Evolutionary conservation across 306 rosid species (phyloP).

Genomic region (Cicer pinnatifidum): DNA sequence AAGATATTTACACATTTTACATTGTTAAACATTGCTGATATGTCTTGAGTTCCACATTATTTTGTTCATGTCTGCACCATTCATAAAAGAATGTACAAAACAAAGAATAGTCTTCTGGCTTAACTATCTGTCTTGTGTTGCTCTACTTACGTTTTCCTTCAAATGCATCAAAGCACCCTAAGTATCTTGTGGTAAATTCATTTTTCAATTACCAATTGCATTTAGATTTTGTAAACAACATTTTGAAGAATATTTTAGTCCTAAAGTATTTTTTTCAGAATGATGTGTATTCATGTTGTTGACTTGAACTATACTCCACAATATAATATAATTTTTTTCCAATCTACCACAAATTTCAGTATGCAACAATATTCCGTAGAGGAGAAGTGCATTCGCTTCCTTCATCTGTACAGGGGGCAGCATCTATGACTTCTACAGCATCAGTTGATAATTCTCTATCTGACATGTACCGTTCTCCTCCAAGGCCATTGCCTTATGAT

Average conservation of each 20-base stretch:
- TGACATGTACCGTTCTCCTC: conserved; percentile 94
- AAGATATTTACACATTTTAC: no score
- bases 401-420: conserved; percentile 74
- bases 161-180: neutral
- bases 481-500: conserved; percentile 97
- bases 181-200: conserved; percentile 22
- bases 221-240: neutral
- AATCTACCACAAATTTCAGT: conserved; percentile 56
- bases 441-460: conserved; percentile 80
- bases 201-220: conserved; percentile 7
- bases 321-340: conserved; percentile 38
- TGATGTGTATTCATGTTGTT: conserved; percentile 8
- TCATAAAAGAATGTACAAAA: neutral
- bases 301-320: conserved; percentile 22
- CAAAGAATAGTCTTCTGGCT: neutral
- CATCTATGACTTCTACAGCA: conserved; percentile 73
- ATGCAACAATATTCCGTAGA: conserved; percentile 76
- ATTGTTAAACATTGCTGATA: neutral
- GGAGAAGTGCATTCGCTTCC: conserved; percentile 78
- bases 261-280: neutral
- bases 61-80: neutral
- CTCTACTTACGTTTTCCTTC: neutral
- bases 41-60: neutral
- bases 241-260: conserved; percentile 30
- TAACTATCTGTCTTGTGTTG: neutral